Percentiles rank a stretch among this genome's conserved stretches.
phyloP scores from a whole-genome alignment of 148 eudicot genomes.

The Dianthus caryophyllus region DNA sequence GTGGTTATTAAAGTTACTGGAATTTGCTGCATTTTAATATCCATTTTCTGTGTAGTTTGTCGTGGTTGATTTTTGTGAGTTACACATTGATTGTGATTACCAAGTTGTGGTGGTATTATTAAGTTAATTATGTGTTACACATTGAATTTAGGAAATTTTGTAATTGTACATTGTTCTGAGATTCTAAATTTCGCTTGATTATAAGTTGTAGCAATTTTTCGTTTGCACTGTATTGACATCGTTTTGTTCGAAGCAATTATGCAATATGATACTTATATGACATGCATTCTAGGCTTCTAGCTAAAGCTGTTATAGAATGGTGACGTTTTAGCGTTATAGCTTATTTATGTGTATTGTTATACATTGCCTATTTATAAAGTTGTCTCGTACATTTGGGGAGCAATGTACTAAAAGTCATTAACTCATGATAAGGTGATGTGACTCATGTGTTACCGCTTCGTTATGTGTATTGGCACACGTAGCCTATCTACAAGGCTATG shows the following conservation, averaged over 20 bases:
- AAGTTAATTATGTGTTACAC: neutral
- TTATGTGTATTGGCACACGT: neutral
- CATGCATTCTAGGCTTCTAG: neutral
- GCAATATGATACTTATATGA: neutral
- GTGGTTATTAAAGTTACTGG: neutral
- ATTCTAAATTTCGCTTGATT: neutral
- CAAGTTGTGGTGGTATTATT: neutral
- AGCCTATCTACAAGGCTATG: neutral
- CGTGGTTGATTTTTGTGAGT: neutral
- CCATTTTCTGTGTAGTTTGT: neutral
- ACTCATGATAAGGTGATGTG: no score
- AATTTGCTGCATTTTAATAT: no score
- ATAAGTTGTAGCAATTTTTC: neutral
- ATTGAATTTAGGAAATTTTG: neutral
- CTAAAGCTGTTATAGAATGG: constrained; percentile 2
- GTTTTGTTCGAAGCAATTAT: neutral
- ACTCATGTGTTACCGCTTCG: neutral
- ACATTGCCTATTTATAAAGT: no score
- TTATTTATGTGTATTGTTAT: no score
- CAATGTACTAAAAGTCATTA: no score
- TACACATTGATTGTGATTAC: neutral
- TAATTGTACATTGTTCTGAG: neutral
- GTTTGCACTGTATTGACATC: neutral
- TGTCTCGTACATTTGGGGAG: no score
- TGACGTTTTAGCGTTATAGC: no score